These are phyloP conservation scores for Lodderomyces beijingensis DNA, from an alignment of 1,139 yeast species.

Conservation along the genomic window DNA sequence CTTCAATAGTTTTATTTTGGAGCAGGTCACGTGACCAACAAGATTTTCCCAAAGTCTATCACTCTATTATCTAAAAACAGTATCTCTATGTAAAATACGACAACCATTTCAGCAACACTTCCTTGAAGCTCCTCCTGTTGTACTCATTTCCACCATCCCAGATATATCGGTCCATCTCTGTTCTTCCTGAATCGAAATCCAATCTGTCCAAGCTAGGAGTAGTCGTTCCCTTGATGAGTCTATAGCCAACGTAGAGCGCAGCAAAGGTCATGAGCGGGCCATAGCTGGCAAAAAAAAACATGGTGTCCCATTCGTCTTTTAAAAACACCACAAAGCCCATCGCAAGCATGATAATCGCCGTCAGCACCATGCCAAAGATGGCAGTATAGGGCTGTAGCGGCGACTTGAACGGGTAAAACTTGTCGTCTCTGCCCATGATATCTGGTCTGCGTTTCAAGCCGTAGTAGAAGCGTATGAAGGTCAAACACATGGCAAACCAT, in stretches of 20 bases:
- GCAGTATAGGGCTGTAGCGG: constrained; percentile 78
- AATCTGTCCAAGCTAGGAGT: constrained; percentile 59
- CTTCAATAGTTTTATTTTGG: too few species aligned
- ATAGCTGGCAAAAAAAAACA: constrained; percentile 64
- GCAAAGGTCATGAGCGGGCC: constrained; percentile 57
- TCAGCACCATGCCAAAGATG: constrained; percentile 57
- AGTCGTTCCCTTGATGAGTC: constrained; percentile 50
- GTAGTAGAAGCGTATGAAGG: constrained; percentile 65
- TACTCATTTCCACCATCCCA: constrained; percentile 64
- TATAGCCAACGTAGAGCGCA: constrained; percentile 53
- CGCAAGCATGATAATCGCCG: constrained; percentile 50
- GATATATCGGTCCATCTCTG: constrained; percentile 65
- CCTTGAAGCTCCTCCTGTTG: constrained; percentile 32
- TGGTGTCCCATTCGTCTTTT: constrained; percentile 56
- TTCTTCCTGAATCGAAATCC: constrained; percentile 74
- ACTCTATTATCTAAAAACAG: too few species aligned
- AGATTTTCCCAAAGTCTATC: too few species aligned
- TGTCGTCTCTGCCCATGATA: constrained; percentile 57
- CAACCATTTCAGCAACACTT: constrained; percentile 30
- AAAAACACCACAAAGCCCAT: constrained; percentile 72
- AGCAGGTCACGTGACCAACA: too few species aligned
- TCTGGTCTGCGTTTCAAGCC: constrained; percentile 67
- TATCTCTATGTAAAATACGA: too few species aligned
- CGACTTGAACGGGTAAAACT: constrained; percentile 70
- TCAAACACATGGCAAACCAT: constrained; percentile 79